Evolutionary conservation across 495 filamentous ascomycete genomes (phyloP).

Genomic region (Hyaloscypha bicolor): DNA sequence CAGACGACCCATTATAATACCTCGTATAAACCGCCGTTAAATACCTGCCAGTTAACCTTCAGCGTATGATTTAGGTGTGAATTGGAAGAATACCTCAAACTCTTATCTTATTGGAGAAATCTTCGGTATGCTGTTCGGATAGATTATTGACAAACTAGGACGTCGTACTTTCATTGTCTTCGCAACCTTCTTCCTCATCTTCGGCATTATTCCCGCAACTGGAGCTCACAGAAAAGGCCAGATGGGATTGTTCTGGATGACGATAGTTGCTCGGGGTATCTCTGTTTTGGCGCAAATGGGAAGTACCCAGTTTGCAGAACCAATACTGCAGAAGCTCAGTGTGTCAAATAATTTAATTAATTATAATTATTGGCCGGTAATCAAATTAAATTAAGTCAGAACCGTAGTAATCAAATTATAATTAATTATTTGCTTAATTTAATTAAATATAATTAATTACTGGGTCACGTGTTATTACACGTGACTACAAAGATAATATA

Average conservation of each 20-base stretch:
- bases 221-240: constrained; percentile 49
- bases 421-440: no score
- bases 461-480: no score
- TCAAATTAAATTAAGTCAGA: no score
- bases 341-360: no score
- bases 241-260: constrained; percentile 56
- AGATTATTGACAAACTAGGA: constrained; percentile 52
- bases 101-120: constrained; percentile 55
- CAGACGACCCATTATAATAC: constrained; percentile 43
- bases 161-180: constrained; percentile 52
- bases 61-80: background rate
- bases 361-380: no score
- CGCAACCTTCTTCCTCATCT: constrained; percentile 51
- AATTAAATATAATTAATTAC: no score
- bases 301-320: constrained; percentile 45
- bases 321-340: constrained; percentile 43
- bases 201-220: constrained; percentile 52
- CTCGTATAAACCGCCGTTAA: constrained; percentile 42
- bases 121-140: constrained; percentile 47
- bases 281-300: constrained; percentile 52
- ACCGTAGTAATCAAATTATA: no score
- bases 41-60: constrained; percentile 24
- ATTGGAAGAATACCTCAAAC: constrained; percentile 42
- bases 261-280: constrained; percentile 51
- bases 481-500: no score